A percentile compares a stretch with the other conserved stretches of the same genome.
These are phyloP conservation scores for Ceratobasidium sp. DNA, from an alignment of 1,284 basidiomycete species.

Conservation along the genomic window DNA sequence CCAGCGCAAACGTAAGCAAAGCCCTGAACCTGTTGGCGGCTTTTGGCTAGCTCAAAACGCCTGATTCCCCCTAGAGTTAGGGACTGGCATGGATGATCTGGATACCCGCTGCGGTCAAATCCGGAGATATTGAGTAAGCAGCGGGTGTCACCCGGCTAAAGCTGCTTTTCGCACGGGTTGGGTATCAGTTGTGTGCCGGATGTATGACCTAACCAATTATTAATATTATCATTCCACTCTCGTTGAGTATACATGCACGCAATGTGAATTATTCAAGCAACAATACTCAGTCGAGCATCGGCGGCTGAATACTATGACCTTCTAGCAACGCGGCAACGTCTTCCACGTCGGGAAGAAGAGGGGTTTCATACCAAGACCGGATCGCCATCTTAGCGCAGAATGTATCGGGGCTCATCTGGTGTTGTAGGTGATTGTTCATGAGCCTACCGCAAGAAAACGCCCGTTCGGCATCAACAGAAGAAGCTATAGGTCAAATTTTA, in stretches of 20 bases:
- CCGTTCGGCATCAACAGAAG: conserved; percentile 20
- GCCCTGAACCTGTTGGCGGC: no score
- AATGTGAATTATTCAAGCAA: not conserved
- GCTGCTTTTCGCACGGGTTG: conserved; percentile 1
- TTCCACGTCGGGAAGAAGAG: conserved; percentile 17
- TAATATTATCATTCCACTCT: no score
- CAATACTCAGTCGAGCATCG: not conserved
- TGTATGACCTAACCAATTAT: not conserved
- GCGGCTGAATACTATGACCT: not conserved
- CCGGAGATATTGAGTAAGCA: conserved; percentile 7
- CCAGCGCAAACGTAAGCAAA: no score
- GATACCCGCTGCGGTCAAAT: not conserved
- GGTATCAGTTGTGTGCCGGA: not conserved
- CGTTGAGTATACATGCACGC: not conserved
- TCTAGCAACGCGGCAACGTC: conserved; percentile 11
- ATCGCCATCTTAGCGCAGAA: conserved; percentile 22
- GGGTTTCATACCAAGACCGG: conserved; percentile 19
- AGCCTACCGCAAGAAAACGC: conserved; percentile 35
- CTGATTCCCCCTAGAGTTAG: no score
- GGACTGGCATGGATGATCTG: conserved; percentile 23
- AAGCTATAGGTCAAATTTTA: not conserved
- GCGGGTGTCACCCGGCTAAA: conserved; percentile 7
- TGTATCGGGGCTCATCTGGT: not conserved
- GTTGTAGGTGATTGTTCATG: conserved; percentile 10
- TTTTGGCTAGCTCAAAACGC: no score